These are phyloP conservation scores for Beta corolliflora DNA, from an alignment of 179 eudicot species.

Conservation along the genomic window DNA sequence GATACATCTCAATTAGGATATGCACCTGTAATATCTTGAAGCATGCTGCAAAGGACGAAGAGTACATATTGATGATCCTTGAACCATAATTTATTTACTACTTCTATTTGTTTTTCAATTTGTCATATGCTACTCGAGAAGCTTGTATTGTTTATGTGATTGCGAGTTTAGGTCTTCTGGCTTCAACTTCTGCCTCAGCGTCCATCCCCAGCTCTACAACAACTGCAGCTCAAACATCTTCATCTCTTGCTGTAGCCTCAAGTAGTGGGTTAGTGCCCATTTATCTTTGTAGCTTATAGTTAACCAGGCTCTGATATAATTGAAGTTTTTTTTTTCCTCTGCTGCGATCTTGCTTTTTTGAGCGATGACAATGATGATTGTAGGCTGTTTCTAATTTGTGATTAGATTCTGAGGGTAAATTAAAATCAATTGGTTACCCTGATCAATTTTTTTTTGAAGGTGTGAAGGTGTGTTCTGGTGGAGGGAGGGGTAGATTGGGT, in stretches of 20 bases:
- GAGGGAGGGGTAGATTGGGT: neutral
- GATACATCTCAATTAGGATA: neutral
- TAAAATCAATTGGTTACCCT: neutral
- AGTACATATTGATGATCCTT: neutral
- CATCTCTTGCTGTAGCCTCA: slow-evolving; percentile 55
- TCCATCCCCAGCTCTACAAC: slow-evolving; percentile 41
- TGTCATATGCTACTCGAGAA: neutral
- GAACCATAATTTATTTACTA: neutral
- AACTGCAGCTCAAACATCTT: slow-evolving; percentile 45
- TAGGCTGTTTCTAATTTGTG: neutral
- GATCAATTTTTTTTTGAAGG: neutral
- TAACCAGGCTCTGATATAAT: neutral
- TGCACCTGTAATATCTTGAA: neutral
- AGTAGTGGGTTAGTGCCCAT: slow-evolving; percentile 68
- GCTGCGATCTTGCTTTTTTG: neutral
- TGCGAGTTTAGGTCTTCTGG: slow-evolving; percentile 34
- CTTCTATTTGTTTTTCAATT: neutral
- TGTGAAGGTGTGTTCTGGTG: neutral
- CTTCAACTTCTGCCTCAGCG: slow-evolving; percentile 44
- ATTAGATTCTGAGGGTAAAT: neutral
- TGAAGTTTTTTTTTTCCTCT: neutral
- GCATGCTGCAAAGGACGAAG: neutral
- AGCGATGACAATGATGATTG: neutral
- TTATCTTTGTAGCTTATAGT: neutral
- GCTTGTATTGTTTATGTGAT: slow-evolving; percentile 14